These are phyloP conservation scores for Dalbergia cultrata DNA, from an alignment of 306 rosid species.

Conservation along the genomic window DNA sequence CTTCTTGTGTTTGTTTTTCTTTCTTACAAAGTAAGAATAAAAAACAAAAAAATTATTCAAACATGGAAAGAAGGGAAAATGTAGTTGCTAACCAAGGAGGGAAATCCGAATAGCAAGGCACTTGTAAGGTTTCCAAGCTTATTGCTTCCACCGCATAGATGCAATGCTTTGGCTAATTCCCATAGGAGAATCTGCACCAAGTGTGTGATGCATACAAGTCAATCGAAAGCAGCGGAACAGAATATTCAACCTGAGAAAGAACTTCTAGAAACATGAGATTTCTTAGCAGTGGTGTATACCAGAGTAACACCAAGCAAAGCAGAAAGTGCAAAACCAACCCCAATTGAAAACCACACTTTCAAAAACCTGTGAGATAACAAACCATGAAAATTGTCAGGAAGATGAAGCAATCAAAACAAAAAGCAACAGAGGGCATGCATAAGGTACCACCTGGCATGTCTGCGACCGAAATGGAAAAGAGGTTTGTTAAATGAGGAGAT, in stretches of 20 bases:
- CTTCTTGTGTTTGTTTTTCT: background rate
- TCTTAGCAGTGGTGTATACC: conserved; percentile 36
- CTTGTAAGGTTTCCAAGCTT: conserved; percentile 42
- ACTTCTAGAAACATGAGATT: background rate
- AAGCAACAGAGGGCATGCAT: background rate
- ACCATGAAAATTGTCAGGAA: background rate
- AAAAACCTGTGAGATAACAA: conserved; percentile 45
- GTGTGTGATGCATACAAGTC: background rate
- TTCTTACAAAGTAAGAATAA: background rate
- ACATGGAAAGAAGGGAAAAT: conserved; percentile 28
- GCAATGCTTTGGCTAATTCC: conserved; percentile 63
- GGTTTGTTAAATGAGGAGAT: conserved; percentile 60
- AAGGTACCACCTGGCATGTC: conserved; percentile 53
- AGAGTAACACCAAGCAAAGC: conserved; percentile 60
- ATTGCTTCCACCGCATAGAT: conserved; percentile 47
- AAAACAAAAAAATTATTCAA: background rate
- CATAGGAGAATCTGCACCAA: conserved; percentile 65
- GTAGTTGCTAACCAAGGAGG: conserved; percentile 51
- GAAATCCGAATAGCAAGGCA: conserved; percentile 62
- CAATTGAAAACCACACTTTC: conserved; percentile 69
- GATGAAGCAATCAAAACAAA: background rate
- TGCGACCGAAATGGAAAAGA: conserved; percentile 63
- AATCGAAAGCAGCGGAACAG: conserved; percentile 2
- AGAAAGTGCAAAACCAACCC: conserved; percentile 68
- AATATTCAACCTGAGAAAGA: conserved; percentile 1